Conservation (phyloP, 2,329 filamentous ascomycete species). For the Verticillium nubilum region DNA sequence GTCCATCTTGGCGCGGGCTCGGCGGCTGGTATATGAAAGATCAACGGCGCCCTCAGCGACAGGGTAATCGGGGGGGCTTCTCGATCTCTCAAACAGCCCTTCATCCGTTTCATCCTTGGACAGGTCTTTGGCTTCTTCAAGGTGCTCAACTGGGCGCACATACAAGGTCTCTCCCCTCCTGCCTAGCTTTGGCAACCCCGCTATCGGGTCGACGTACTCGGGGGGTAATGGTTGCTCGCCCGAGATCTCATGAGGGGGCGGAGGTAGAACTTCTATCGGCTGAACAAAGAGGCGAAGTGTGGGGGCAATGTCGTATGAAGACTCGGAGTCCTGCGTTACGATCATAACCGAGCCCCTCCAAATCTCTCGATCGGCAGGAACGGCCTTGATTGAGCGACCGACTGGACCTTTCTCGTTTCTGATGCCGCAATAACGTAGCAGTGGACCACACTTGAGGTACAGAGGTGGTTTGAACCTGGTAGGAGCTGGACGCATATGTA, state of each 20-base stretch:
- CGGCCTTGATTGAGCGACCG: conserved; percentile 25
- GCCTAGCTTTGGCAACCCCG: conserved; percentile 80
- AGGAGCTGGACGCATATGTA: conserved; percentile 32
- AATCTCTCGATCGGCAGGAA: conserved; percentile 58
- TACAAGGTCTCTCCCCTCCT: conserved; percentile 82
- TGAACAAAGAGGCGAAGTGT: conserved; percentile 81
- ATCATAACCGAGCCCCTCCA: conserved; percentile 97
- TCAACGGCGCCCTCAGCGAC: conserved; percentile 38
- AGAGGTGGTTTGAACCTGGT: conserved; percentile 78
- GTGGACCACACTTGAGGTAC: conserved; percentile 83
- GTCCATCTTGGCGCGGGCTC: conserved; percentile 53
- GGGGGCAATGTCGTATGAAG: conserved; percentile 74
- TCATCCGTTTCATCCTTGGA: conserved; percentile 74
- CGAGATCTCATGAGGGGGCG: conserved; percentile 65
- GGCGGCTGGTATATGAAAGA: conserved; percentile 47
- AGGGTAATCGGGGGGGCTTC: conserved; percentile 44
- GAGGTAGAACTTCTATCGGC: conserved; percentile 74
- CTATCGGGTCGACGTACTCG: conserved; percentile 84
- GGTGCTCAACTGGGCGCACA: conserved; percentile 81
- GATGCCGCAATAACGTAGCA: conserved; percentile 85
- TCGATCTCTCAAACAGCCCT: conserved; percentile 71
- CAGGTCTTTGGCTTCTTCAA: conserved; percentile 72
- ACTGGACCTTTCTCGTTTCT: conserved; percentile 51
- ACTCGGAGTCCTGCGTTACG: conserved; percentile 79
- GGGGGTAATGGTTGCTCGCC: conserved; percentile 62